phyloP scores from a whole-genome alignment of 768 basidiomycete genomes.

The Phlebiopsis gigantea region DNA sequence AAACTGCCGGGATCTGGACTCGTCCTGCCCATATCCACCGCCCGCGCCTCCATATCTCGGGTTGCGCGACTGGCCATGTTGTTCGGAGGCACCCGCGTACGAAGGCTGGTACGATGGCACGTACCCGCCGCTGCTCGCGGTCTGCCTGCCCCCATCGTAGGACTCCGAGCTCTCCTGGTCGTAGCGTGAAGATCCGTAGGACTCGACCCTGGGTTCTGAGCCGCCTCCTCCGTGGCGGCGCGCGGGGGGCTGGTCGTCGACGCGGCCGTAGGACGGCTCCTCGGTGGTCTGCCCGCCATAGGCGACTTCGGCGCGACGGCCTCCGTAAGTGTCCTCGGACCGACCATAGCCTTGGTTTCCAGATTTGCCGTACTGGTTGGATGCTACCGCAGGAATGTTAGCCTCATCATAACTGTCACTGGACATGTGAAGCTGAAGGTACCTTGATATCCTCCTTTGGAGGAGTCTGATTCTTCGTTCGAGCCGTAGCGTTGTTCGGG shows the following conservation, averaged over 20 bases:
- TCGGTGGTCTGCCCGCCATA: neutral
- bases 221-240: neutral
- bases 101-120: constrained; percentile 6
- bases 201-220: neutral
- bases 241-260: neutral
- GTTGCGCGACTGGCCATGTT: neutral
- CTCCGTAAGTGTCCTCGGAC: neutral
- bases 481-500: neutral
- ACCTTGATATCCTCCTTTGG: neutral
- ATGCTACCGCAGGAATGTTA: neutral
- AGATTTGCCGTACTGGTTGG: neutral
- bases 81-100: neutral
- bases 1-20: too few species aligned
- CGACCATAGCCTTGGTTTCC: constrained; percentile 5
- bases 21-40: too few species aligned
- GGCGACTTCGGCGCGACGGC: neutral
- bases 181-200: neutral
- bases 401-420: neutral
- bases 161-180: neutral
- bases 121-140: constrained; percentile 1
- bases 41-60: neutral
- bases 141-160: neutral
- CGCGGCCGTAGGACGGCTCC: neutral
- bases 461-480: neutral
- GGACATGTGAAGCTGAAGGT: neutral